Percentiles rank a stretch among this genome's conserved stretches.
phyloP scores from a whole-genome alignment of 2,329 filamentous ascomycete species.

The Colletotrichum salicis region DNA sequence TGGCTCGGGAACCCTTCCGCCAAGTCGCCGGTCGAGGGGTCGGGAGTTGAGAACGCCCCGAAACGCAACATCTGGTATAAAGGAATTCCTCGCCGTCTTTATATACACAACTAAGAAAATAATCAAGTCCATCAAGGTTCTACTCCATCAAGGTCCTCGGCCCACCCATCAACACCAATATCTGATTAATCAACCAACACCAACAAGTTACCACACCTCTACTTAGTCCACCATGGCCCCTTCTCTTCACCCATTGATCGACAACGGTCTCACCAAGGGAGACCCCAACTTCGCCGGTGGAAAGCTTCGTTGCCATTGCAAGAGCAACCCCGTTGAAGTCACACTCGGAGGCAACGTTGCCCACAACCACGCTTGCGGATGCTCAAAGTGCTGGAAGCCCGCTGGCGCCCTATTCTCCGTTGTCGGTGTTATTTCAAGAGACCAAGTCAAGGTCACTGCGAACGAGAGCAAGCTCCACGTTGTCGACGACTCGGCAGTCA shows the following conservation, averaged over 20 bases:
- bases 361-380: slow-evolving; percentile 78
- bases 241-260: slow-evolving; percentile 70
- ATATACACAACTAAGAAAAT: background rate
- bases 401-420: slow-evolving; percentile 71
- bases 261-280: slow-evolving; percentile 70
- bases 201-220: background rate
- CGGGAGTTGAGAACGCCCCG: background rate
- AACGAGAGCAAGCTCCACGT: slow-evolving; percentile 67
- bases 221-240: slow-evolving; percentile 43
- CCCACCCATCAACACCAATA: background rate
- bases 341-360: slow-evolving; percentile 67
- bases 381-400: slow-evolving; percentile 80
- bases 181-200: background rate
- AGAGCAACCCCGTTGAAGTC: slow-evolving; percentile 65
- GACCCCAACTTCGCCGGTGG: slow-evolving; percentile 66
- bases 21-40: slow-evolving; percentile 9
- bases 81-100: background rate
- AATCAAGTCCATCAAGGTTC: slow-evolving; percentile 23
- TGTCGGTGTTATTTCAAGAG: slow-evolving; percentile 68
- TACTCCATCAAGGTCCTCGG: slow-evolving; percentile 19
- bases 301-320: slow-evolving; percentile 70
- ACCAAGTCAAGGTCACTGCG: slow-evolving; percentile 65
- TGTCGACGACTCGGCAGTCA: slow-evolving; percentile 65
- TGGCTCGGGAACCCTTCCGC: slow-evolving; percentile 22
- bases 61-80: background rate